A percentile compares a stretch with the other conserved stretches of the same genome.
These are phyloP conservation scores for Closterium sp. DNA, from an alignment of 139 green algal genomes.

Conservation along the genomic window DNA sequence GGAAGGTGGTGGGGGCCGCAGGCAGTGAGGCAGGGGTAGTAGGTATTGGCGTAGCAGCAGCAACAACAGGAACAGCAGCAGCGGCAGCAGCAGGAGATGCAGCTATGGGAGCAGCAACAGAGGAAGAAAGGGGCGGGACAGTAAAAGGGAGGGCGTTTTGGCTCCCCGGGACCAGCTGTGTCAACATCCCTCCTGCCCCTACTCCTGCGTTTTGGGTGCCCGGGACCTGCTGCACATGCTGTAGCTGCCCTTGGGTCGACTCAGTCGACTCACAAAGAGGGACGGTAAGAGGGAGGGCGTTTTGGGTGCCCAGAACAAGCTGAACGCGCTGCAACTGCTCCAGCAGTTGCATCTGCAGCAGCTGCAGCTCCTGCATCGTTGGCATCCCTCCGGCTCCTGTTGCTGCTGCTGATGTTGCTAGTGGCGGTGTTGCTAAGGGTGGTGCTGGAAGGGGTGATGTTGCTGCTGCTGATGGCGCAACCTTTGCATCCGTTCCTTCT, in stretches of 20 bases:
- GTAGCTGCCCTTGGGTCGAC: no score
- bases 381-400: background rate
- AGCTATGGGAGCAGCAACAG: no score
- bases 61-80: background rate
- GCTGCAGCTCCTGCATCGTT: background rate
- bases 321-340: background rate
- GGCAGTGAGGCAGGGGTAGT: background rate
- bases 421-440: background rate
- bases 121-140: no score
- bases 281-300: background rate
- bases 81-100: background rate
- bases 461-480: background rate
- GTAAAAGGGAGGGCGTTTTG: background rate
- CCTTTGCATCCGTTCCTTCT: background rate
- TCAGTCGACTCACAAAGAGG: no score
- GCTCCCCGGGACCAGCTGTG: background rate
- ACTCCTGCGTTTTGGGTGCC: no score
- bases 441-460: background rate
- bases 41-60: background rate
- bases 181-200: no score
- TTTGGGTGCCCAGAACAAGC: background rate
- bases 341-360: background rate
- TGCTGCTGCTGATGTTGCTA: background rate
- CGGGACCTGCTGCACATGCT: no score
- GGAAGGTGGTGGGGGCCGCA: background rate